Base-by-base conservation (phyloP, 1,139 yeast genomes). In the Schwanniomyces etchellsii region DNA sequence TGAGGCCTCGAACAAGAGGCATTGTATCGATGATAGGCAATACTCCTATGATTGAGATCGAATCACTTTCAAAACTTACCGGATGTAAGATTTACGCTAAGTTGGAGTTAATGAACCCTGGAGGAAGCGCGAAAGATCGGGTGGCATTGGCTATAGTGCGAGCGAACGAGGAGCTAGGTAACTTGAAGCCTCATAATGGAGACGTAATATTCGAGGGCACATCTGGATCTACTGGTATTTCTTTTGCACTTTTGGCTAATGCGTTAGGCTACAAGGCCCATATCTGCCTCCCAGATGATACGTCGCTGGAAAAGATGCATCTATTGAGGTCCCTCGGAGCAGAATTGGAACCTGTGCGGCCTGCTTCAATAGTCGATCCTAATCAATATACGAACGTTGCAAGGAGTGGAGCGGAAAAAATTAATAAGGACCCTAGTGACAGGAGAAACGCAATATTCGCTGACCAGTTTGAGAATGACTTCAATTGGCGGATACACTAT, bases 361-460 rank as follows among this genome's bases (percentile, higher is more conserved):
- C 98, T 0, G 97, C 97, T 1, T 79, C 95, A 6, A 91, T 91
- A 28, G 96, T 88, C 10, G 97, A 91, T 54, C 91, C 94, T 2
- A 74, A 76, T 37, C 97, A 91, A 53, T 91, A 91, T 49, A 96
- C 91, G 25, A 91, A 91, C 52, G 81, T 81, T 5, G 96, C 98
- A 0, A 68, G 82, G 35, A 55, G 64, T 4, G 74, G 82, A 4
- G 86, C 91, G 2, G 58, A 64, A 11, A 60, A 52, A n/a, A 60
- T 79, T 27, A 73, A 76, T 35, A 48, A 52, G 14, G 71, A 72
- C 38, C 40, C 56, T 0, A 38, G 54, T 2, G 67, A 61, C 28
- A 35, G 43, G 0, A 44, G 67, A 6, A 57, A 54, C 21, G 96
- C 95, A 1, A 64, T 89, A 0, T 91, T 89, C 63, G 96, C 96